Conservation (phyloP, 164 flowering plant genomes). For the Annona squamosa region DNA sequence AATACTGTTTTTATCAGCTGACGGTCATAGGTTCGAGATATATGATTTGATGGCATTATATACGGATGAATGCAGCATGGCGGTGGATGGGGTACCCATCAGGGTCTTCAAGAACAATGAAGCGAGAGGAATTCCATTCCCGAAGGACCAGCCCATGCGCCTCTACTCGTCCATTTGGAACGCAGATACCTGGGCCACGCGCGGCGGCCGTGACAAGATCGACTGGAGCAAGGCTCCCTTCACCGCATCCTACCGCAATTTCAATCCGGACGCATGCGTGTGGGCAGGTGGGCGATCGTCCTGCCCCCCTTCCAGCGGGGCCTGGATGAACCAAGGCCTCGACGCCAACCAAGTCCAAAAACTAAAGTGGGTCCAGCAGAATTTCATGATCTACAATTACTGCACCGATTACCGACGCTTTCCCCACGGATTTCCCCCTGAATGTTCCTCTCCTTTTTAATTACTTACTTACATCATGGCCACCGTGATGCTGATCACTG, state of each 20-base stretch:
- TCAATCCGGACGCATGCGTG: conserved; percentile 23
- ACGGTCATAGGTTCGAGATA: too few relatives aligned
- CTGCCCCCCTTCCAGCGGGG: neutral
- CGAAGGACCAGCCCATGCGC: conserved; percentile 36
- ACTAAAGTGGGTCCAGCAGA: conserved; percentile 27
- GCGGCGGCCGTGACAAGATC: conserved; percentile 10
- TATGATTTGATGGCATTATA: too few relatives aligned
- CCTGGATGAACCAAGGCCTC: conserved; percentile 22
- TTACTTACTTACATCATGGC: too few relatives aligned
- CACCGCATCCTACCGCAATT: conserved; percentile 29
- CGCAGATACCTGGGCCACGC: conserved; percentile 13
- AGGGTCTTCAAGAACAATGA: conserved; percentile 33
- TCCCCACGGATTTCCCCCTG: conserved; percentile 30
- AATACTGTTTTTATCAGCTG: too few relatives aligned
- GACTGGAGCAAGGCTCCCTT: conserved; percentile 37
- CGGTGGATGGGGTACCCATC: conserved; percentile 36
- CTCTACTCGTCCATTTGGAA: conserved; percentile 27
- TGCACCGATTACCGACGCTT: conserved; percentile 35
- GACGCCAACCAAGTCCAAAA: conserved; percentile 17
- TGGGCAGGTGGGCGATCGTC: neutral
- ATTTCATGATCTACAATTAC: conserved; percentile 36
- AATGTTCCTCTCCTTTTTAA: conserved; percentile 13
- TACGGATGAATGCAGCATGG: conserved; percentile 16
- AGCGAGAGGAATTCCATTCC: conserved; percentile 28
- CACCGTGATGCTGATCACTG: too few relatives aligned